Evolutionary conservation across 306 rosid genomes (phyloP).

Genomic region (Quercus bicolor): DNA sequence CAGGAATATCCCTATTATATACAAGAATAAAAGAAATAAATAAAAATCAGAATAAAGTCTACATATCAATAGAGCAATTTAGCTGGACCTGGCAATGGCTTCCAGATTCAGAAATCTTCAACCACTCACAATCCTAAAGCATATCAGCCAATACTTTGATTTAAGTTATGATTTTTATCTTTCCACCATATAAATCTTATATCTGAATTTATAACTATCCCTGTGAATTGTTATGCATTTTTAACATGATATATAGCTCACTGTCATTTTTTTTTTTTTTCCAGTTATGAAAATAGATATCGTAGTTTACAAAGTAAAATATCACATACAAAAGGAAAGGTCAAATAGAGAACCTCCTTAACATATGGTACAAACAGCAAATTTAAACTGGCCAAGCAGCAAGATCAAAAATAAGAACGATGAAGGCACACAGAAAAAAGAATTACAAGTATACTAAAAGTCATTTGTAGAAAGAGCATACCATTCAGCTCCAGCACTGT

Average conservation of each 20-base stretch:
- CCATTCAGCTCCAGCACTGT: not conserved
- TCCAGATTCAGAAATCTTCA: not conserved
- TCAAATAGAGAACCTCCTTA: not conserved
- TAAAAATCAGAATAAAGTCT: not conserved
- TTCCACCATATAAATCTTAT: not conserved
- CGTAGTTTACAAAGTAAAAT: not conserved
- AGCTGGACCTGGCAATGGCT: not conserved
- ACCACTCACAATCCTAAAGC: not conserved
- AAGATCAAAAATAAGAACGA: not conserved
- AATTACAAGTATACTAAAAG: not conserved
- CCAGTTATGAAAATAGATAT: not conserved
- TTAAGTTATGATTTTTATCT: not conserved
- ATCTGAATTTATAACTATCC: not conserved
- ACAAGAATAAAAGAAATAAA: not conserved
- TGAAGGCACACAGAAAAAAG: not conserved
- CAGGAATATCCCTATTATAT: constrained; percentile 1
- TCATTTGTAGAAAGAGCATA: not conserved
- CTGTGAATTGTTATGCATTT: not conserved
- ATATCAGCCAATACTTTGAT: not conserved
- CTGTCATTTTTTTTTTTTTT: not conserved
- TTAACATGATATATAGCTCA: not conserved
- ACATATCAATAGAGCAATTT: not conserved
- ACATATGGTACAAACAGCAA: not conserved
- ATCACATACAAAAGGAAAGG: not conserved
- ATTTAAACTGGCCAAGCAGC: not conserved